These are phyloP conservation scores for Myrmaecium sp. DNA, from an alignment of 2,329 filamentous ascomycete genomes.

Conservation along the genomic window DNA sequence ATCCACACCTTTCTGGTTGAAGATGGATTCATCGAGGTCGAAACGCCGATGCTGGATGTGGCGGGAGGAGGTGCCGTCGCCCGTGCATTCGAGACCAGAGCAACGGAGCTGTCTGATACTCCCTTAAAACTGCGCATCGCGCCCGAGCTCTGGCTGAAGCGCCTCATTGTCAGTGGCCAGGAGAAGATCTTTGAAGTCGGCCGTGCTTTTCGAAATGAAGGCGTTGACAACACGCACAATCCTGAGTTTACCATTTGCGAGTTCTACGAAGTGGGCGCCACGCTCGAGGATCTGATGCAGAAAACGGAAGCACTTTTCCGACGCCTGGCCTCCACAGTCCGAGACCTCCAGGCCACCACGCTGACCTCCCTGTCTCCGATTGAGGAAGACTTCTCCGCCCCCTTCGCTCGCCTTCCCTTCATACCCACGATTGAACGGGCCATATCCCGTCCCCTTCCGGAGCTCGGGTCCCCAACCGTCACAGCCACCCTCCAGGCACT, in stretches of 20 bases:
- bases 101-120: conserved; percentile 58
- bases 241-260: conserved; percentile 97
- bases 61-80: conserved; percentile 77
- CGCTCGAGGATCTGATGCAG: conserved; percentile 54
- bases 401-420: conserved; percentile 58
- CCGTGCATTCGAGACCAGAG: conserved; percentile 65
- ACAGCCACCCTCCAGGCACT: conserved; percentile 39
- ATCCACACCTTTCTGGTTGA: conserved; percentile 59
- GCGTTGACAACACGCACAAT: conserved; percentile 76
- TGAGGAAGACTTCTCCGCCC: conserved; percentile 44
- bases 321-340: conserved; percentile 13
- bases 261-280: conserved; percentile 80
- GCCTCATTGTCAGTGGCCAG: conserved; percentile 75
- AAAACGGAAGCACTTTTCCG: conserved; percentile 57
- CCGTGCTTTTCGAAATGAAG: conserved; percentile 80
- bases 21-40: conserved; percentile 66
- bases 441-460: conserved; percentile 47
- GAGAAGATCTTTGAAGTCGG: conserved; percentile 88
- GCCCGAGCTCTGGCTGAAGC: conserved; percentile 88
- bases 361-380: too few relatives aligned
- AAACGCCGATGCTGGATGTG: conserved; percentile 72
- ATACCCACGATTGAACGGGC: conserved; percentile 58
- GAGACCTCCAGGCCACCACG: conserved; percentile 32
- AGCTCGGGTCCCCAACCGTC: conserved; percentile 33
- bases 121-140: conserved; percentile 71